These are phyloP conservation scores for Penicillium sp. DNA, from an alignment of 2,329 filamentous ascomycete species.

Conservation along the genomic window DNA sequence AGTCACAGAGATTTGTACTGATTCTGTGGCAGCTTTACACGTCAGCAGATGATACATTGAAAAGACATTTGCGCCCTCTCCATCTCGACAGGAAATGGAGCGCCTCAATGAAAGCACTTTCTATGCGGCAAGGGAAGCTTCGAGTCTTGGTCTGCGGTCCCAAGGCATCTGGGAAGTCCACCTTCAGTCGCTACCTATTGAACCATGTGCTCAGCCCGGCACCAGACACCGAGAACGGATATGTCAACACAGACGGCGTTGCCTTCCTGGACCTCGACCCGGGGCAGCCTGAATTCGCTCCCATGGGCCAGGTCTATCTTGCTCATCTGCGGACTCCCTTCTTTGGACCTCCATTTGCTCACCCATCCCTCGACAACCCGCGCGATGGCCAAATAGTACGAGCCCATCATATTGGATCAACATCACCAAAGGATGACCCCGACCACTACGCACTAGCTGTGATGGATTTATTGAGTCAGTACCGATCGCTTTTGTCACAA, in stretches of 20 bases:
- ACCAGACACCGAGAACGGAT: slow-evolving; percentile 30
- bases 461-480: slow-evolving; percentile 52
- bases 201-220: slow-evolving; percentile 53
- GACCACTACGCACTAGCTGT: slow-evolving; percentile 55
- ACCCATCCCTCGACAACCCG: slow-evolving; percentile 42
- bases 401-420: slow-evolving; percentile 54
- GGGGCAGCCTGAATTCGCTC: slow-evolving; percentile 58
- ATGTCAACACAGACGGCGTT: slow-evolving; percentile 40
- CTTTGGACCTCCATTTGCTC: slow-evolving; percentile 57
- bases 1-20: slow-evolving; percentile 6
- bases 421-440: slow-evolving; percentile 55
- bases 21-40: slow-evolving; percentile 37
- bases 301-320: slow-evolving; percentile 59
- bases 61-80: slow-evolving; percentile 42
- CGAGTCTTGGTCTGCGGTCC: slow-evolving; percentile 54
- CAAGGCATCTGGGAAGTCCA: slow-evolving; percentile 60
- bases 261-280: slow-evolving; percentile 60
- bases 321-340: slow-evolving; percentile 51
- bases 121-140: slow-evolving; percentile 38
- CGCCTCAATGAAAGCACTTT: slow-evolving; percentile 44
- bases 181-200: slow-evolving; percentile 54
- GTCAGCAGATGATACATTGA: slow-evolving; percentile 43
- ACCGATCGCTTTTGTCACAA: slow-evolving; percentile 41
- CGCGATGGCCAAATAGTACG: slow-evolving; percentile 43
- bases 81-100: slow-evolving; percentile 47